A percentile compares a stretch with the other conserved stretches of the same genome.
Conservation (phyloP, 306 rosid genomes). For the Corylus avellana region DNA sequence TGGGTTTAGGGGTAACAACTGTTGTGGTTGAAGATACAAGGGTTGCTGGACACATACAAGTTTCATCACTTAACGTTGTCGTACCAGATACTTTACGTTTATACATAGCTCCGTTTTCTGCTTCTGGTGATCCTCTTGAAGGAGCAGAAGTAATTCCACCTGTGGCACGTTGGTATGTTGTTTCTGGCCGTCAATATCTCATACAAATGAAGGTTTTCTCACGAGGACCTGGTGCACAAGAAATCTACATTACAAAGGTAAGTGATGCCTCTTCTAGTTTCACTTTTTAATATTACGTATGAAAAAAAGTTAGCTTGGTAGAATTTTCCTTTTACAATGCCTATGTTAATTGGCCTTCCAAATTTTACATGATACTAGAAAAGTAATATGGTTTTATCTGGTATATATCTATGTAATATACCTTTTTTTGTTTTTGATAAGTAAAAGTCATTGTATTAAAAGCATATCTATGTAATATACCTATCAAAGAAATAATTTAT, state of each 20-base stretch:
- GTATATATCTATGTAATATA: background rate
- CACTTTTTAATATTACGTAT: background rate
- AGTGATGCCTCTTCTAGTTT: conserved; percentile 25
- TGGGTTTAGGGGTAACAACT: conserved; percentile 67
- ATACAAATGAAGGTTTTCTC: conserved; percentile 80
- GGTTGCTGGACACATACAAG: conserved; percentile 81
- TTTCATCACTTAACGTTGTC: conserved; percentile 82
- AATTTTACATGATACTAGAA: background rate
- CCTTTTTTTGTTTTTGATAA: background rate
- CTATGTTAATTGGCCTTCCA: background rate
- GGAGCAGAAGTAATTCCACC: conserved; percentile 58
- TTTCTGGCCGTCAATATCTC: conserved; percentile 81
- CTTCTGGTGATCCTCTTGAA: conserved; percentile 45
- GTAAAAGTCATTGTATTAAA: no score
- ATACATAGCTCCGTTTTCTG: conserved; percentile 59
- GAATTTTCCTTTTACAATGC: background rate
- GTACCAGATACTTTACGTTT: conserved; percentile 63
- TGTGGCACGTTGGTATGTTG: conserved; percentile 61
- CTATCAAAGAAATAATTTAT: background rate
- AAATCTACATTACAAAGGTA: conserved; percentile 89
- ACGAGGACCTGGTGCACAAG: conserved; percentile 64
- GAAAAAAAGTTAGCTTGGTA: background rate
- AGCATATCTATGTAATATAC: background rate
- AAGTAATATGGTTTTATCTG: background rate
- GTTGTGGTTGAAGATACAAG: conserved; percentile 83